Evolutionary conservation across 31 red algal genomes (phyloP).

Genomic region (Bonnemaisonia californica): DNA sequence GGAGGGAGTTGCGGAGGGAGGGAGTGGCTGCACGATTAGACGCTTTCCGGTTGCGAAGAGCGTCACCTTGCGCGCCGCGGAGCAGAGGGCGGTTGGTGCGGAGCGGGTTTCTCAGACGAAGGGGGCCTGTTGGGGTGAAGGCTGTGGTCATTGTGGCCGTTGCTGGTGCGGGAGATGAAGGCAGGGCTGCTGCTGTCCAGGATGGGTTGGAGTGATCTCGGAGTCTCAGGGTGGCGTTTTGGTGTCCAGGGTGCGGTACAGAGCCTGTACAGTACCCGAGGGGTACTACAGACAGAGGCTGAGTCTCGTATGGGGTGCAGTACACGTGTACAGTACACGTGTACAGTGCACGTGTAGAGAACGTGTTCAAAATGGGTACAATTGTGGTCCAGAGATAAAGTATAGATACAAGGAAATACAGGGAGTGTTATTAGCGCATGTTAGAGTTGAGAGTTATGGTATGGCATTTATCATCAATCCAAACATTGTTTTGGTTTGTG

Average conservation of each 20-base stretch:
- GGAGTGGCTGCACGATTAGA: neutral
- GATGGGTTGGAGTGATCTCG: neutral
- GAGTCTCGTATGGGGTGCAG: too few relatives aligned
- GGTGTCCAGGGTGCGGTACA: neutral
- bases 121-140: neutral
- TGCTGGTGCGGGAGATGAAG: neutral
- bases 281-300: neutral
- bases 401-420: too few relatives aligned
- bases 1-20: neutral
- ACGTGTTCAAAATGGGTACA: too few relatives aligned
- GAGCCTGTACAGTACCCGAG: neutral
- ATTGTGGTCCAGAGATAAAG: too few relatives aligned
- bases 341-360: too few relatives aligned
- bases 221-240: neutral
- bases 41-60: slow-evolving; percentile 36
- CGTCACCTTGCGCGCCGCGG: slow-evolving; percentile 22
- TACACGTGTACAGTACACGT: too few relatives aligned
- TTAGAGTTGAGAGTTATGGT: too few relatives aligned
- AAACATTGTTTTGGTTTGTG: too few relatives aligned
- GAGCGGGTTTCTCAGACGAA: neutral
- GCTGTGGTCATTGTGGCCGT: neutral
- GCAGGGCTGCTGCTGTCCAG: neutral
- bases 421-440: too few relatives aligned
- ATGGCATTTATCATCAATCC: too few relatives aligned
- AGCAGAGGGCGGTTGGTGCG: neutral